phyloP scores from a whole-genome alignment of 805 yeast species.

The Naumovozyma dairenensis region DNA sequence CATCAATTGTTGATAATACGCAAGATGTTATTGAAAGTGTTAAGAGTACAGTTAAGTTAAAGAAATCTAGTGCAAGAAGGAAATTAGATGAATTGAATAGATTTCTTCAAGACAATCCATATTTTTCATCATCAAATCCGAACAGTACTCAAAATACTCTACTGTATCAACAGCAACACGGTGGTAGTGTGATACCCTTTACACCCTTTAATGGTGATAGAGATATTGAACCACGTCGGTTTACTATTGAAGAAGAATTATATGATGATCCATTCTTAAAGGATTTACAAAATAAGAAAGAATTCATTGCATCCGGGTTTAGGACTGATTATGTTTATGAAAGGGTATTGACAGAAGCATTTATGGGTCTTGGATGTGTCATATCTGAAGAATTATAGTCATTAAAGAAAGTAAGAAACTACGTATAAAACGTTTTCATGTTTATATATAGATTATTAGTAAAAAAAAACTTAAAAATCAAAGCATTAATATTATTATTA shows the following conservation, averaged over 20 bases:
- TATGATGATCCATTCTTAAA: constrained; percentile 60
- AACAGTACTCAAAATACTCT: constrained; percentile 4
- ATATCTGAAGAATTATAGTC: constrained; percentile 49
- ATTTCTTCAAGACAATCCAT: constrained; percentile 30
- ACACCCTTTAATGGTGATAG: constrained; percentile 94
- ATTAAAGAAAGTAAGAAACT: too few species aligned
- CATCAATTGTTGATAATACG: constrained; percentile 31
- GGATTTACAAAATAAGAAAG: constrained; percentile 44
- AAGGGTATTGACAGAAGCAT: constrained; percentile 78
- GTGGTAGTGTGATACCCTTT: constrained; percentile 50
- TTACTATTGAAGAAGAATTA: constrained; percentile 31
- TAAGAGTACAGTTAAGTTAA: constrained; percentile 41
- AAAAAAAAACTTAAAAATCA: too few species aligned
- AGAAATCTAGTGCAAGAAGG: constrained; percentile 56
- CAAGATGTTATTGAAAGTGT: constrained; percentile 43
- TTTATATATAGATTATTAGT: too few species aligned
- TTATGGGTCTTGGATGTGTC: constrained; percentile 78
- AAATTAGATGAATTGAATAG: constrained; percentile 35
- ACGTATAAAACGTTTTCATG: too few species aligned
- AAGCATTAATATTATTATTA: too few species aligned
- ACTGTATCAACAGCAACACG: constrained; percentile 10
- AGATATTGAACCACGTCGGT: constrained; percentile 39
- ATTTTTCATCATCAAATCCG: constrained; percentile 23
- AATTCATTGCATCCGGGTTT: constrained; percentile 81
- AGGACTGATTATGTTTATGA: constrained; percentile 57